These are phyloP conservation scores for Aspergillus heteromorphus DNA, from an alignment of 495 filamentous ascomycete species.

Conservation along the genomic window DNA sequence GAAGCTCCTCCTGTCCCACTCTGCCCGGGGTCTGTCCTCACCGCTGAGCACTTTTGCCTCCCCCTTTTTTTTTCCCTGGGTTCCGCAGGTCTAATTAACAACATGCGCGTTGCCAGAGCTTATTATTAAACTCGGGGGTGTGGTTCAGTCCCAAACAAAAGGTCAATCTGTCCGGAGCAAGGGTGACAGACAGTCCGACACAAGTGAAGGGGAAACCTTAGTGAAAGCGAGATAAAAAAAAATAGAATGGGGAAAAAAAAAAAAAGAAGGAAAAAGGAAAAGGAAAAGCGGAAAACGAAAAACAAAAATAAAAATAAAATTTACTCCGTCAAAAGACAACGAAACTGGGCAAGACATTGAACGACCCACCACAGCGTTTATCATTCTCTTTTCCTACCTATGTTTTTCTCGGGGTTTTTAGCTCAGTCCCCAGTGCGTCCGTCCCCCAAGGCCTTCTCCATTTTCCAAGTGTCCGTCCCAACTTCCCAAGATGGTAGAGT, in stretches of 20 bases:
- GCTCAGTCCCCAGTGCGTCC: not conserved
- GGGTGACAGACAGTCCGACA: not conserved
- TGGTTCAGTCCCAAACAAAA: constrained; percentile 1
- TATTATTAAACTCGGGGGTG: not conserved
- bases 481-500: too few relatives aligned
- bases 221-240: not conserved
- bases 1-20: constrained; percentile 31
- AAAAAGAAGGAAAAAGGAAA: not conserved
- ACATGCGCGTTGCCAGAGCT: not conserved
- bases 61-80: constrained; percentile 14
- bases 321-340: not conserved
- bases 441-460: too few relatives aligned
- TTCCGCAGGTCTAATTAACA: constrained; percentile 11
- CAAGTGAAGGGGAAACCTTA: not conserved
- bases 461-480: too few relatives aligned
- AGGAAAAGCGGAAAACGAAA: not conserved
- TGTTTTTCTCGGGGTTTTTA: not conserved
- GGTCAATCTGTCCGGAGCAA: not conserved
- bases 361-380: not conserved
- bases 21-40: constrained; percentile 13
- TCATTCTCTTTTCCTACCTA: not conserved
- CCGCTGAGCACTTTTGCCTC: constrained; percentile 15
- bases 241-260: not conserved
- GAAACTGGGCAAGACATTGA: not conserved
- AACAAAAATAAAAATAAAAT: not conserved